Evolutionary conservation across 352 stramenopile species (phyloP).

Genomic region (Phytophthora sansomeana): DNA sequence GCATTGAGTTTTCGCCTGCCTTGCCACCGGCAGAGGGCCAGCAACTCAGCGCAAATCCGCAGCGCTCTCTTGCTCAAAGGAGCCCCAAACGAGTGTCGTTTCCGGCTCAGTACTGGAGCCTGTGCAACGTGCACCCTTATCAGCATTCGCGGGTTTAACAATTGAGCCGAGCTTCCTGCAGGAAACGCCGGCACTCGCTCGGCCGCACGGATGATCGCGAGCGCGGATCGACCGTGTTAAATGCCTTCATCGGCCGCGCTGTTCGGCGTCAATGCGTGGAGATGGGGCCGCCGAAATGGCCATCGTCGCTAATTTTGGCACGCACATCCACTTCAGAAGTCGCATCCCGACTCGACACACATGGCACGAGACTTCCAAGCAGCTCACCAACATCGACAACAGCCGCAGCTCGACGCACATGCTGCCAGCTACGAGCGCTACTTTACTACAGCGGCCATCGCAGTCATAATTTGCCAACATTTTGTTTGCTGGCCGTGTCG

Average conservation of each 20-base stretch:
- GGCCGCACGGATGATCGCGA: not conserved
- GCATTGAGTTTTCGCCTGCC: not conserved
- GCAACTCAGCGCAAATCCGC: constrained; percentile 13
- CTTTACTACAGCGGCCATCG: not conserved
- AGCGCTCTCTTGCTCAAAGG: constrained; percentile 1
- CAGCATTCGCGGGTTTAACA: constrained; percentile 18
- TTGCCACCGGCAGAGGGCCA: constrained; percentile 8
- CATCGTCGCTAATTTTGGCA: constrained; percentile 13
- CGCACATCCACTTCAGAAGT: constrained; percentile 34
- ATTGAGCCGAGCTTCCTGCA: not conserved
- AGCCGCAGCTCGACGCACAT: not conserved
- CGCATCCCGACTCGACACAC: constrained; percentile 16
- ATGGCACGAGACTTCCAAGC: not conserved
- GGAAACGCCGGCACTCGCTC: not conserved
- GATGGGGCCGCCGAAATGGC: constrained; percentile 7
- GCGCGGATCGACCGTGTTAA: not conserved
- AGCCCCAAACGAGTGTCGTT: not conserved
- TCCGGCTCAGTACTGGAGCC: constrained; percentile 9
- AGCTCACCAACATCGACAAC: not conserved
- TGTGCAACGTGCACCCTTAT: constrained; percentile 16
- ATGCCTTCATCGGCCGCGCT: not conserved
- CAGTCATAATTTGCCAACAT: not conserved
- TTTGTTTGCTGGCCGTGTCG: constrained; percentile 24
- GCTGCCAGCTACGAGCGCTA: not conserved
- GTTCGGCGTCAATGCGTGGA: constrained; percentile 1